Conservation (phyloP, 805 yeast genomes). For the Cyberlindnera euphorbiae region DNA sequence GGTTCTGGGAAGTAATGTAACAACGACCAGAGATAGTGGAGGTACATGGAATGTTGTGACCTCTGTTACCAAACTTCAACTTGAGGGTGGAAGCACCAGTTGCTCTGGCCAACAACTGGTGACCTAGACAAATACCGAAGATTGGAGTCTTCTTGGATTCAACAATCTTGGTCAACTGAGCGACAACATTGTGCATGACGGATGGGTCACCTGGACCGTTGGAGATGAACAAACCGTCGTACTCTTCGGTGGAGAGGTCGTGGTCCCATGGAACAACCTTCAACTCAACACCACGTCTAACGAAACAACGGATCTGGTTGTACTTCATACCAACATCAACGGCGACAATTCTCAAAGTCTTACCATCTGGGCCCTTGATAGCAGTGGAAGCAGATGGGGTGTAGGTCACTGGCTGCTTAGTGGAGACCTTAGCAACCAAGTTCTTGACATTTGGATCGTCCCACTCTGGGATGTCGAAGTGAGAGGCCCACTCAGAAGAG, state of each 20-base stretch:
- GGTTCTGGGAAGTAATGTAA: slow-evolving; percentile 98
- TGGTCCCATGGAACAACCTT: slow-evolving; percentile 95
- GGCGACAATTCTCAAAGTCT: slow-evolving; percentile 76
- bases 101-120: slow-evolving; percentile 92
- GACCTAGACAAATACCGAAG: slow-evolving; percentile 98
- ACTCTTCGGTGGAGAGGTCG: slow-evolving; percentile 73
- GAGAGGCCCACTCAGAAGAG: slow-evolving; percentile 50
- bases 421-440: slow-evolving; percentile 88
- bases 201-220: slow-evolving; percentile 99
- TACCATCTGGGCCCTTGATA: slow-evolving; percentile 65
- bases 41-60: slow-evolving; percentile 96
- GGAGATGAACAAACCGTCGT: slow-evolving; percentile 93
- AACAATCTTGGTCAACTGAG: slow-evolving; percentile 52
- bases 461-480: slow-evolving; percentile 81
- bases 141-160: slow-evolving; percentile 75
- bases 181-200: slow-evolving; percentile 65
- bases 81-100: slow-evolving; percentile 90
- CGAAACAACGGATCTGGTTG: slow-evolving; percentile 96
- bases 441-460: slow-evolving; percentile 88
- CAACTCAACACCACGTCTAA: slow-evolving; percentile 92
- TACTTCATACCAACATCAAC: slow-evolving; percentile 97
- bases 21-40: slow-evolving; percentile 88
- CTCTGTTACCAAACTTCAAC: slow-evolving; percentile 97
- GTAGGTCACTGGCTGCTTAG: slow-evolving; percentile 69
- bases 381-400: slow-evolving; percentile 56